Evolutionary conservation across 805 yeast genomes (phyloP).

Genomic region (Peterozyma toletana): DNA sequence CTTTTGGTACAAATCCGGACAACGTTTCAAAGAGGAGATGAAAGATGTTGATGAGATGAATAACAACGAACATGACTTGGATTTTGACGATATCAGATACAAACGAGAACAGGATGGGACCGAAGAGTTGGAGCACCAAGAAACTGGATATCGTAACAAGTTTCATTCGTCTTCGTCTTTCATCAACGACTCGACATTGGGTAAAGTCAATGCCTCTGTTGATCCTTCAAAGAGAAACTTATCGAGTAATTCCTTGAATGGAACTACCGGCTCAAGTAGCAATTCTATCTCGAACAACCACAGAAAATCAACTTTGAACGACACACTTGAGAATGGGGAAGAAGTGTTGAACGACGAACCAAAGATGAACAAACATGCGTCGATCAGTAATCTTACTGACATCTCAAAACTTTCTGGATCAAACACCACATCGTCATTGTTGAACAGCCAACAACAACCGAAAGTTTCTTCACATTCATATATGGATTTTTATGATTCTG

Average conservation of each 20-base stretch:
- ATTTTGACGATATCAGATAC: slow-evolving; percentile 10
- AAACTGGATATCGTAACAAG: not conserved
- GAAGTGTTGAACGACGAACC: no score
- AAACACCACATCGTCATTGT: no score
- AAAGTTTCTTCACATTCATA: slow-evolving; percentile 2
- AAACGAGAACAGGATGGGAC: not conserved
- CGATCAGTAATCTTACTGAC: no score
- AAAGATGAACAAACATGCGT: no score
- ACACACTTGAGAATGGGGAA: no score
- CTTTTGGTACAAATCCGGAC: slow-evolving; percentile 31
- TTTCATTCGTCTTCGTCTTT: not conserved
- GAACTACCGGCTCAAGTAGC: not conserved
- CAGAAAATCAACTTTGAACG: no score
- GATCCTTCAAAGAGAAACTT: not conserved
- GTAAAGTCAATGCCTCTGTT: not conserved
- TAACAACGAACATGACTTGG: slow-evolving; percentile 28
- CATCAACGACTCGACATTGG: not conserved
- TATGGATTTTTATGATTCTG: slow-evolving; percentile 21
- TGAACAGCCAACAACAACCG: no score
- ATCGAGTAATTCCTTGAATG: not conserved
- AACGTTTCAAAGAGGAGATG: slow-evolving; percentile 27
- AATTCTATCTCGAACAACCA: no score
- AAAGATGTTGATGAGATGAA: slow-evolving; percentile 23
- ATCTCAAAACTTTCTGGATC: no score
- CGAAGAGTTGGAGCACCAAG: not conserved